Percentiles rank a stretch among this genome's conserved stretches.
Conservation (phyloP, 2,329 filamentous ascomycete genomes). For the Sclerotinia trifoliorum region DNA sequence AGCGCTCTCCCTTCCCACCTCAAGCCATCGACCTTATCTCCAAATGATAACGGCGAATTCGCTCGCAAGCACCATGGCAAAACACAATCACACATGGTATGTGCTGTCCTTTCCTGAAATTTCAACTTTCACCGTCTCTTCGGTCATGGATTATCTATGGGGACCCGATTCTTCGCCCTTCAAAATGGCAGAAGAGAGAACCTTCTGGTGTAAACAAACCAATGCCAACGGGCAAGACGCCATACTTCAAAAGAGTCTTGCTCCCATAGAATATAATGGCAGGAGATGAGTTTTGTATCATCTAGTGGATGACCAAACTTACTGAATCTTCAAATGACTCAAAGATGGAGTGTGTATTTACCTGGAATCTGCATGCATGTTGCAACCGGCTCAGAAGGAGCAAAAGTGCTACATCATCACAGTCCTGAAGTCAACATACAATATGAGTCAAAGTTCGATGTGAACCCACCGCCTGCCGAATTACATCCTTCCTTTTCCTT, state of each 20-base stretch:
- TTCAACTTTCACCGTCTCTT: background rate
- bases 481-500: conserved; percentile 1
- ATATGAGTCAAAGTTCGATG: conserved; percentile 6
- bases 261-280: background rate
- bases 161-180: background rate
- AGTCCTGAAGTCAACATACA: background rate
- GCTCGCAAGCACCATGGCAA: conserved; percentile 75
- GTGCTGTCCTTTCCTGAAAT: conserved; percentile 42
- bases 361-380: conserved; percentile 29
- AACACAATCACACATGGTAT: conserved; percentile 81
- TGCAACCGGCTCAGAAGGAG: conserved; percentile 11
- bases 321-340: background rate
- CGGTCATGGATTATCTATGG: background rate
- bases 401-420: conserved; percentile 22
- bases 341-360: conserved; percentile 27
- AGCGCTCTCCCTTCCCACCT: conserved; percentile 82
- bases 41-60: conserved; percentile 48
- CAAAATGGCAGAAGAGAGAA: background rate
- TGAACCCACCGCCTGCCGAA: background rate
- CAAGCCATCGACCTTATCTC: conserved; percentile 48
- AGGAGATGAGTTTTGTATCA: background rate
- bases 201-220: background rate
- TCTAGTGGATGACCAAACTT: conserved; percentile 6
- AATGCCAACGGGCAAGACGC: background rate
- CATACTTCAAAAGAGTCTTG: background rate